Conservation (phyloP, 2,329 filamentous ascomycete genomes). For the Pseudogymnoascus sp. region DNA sequence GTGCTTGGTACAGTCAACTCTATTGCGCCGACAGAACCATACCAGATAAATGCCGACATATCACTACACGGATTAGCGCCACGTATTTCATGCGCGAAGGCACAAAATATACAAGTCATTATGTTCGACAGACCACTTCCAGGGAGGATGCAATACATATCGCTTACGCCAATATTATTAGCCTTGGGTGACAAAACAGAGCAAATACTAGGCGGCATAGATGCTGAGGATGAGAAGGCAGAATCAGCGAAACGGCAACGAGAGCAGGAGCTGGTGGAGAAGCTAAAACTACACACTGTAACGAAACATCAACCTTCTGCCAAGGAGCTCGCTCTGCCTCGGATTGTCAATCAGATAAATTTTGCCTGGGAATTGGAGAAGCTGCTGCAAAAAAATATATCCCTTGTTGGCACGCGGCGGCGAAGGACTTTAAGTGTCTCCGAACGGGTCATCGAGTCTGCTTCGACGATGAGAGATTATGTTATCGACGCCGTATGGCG, state of each 20-base stretch:
- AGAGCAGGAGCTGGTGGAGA: slow-evolving; percentile 66
- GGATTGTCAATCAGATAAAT: slow-evolving; percentile 89
- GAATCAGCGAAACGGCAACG: slow-evolving; percentile 51
- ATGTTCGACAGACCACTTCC: slow-evolving; percentile 83
- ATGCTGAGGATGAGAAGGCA: slow-evolving; percentile 65
- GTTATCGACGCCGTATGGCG: slow-evolving; percentile 63
- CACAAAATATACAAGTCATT: slow-evolving; percentile 75
- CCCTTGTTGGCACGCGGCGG: slow-evolving; percentile 71
- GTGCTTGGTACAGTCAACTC: slow-evolving; percentile 79
- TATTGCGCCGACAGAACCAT: slow-evolving; percentile 52
- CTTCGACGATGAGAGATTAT: slow-evolving; percentile 75
- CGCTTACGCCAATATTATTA: slow-evolving; percentile 78
- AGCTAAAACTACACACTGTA: slow-evolving; percentile 82
- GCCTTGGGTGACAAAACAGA: slow-evolving; percentile 67
- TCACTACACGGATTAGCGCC: slow-evolving; percentile 49
- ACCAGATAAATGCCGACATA: slow-evolving; percentile 53
- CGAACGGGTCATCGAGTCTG: slow-evolving; percentile 89
- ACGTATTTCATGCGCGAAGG: slow-evolving; percentile 63
- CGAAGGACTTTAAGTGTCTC: slow-evolving; percentile 87
- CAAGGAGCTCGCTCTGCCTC: slow-evolving; percentile 73
- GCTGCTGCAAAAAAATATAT: slow-evolving; percentile 81
- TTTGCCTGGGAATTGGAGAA: slow-evolving; percentile 87
- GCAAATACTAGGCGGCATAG: slow-evolving; percentile 46
- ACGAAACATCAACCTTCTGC: slow-evolving; percentile 66
- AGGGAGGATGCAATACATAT: slow-evolving; percentile 91